Evolutionary conservation across 257 asterid species (phyloP), one percentile per base, ranked within the genome.

Genomic region (Jaltomata sinuosa): DNA sequence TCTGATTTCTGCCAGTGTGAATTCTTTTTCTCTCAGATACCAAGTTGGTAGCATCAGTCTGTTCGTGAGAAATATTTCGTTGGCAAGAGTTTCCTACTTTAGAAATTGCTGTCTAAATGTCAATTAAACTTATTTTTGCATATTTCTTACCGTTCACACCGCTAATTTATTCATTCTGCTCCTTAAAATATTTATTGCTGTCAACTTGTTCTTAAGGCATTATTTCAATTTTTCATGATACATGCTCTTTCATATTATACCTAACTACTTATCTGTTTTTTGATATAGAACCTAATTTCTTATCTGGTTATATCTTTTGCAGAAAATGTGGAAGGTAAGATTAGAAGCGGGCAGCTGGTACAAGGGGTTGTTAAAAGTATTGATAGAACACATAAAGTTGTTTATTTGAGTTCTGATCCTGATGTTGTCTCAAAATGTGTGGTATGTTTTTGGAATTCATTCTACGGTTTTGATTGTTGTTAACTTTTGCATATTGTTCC

Each of bases 281-380:
- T 64, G 79, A 61, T 82, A 64, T 53, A 8, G 79, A 42, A 64
- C 84, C 47, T 82, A 53, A 83, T 74, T 74, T 47, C 57, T 84
- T 38, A 82, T 84, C 42, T 54, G 25, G 19, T 22, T 18, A 29
- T 80, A 80, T 40, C 87, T 64, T 81, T 86, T 82, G 78, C 88
- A 93, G 99, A 87, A 83, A 83, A 85, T 40, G 88, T 62, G 86
- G 87, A 85, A 57, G 47, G 29, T 77, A 92, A 92, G 81, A 86
- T 88, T 85, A 89, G 91, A 79, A 87, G 86, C 22, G 96, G 97
- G 54, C 92, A 92, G 86, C 90, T 94, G 85, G 59, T 94, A 77
- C 97, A 94, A 90, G 99, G 97, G 85, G 89, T 91, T 85, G 97
- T 97, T 79, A 94, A 89, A 90, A 92, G 87, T 88, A 87, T 94